These are phyloP conservation scores for Cephalotrichum gorgonifer DNA, from an alignment of 2,329 filamentous ascomycete genomes.

Conservation along the genomic window DNA sequence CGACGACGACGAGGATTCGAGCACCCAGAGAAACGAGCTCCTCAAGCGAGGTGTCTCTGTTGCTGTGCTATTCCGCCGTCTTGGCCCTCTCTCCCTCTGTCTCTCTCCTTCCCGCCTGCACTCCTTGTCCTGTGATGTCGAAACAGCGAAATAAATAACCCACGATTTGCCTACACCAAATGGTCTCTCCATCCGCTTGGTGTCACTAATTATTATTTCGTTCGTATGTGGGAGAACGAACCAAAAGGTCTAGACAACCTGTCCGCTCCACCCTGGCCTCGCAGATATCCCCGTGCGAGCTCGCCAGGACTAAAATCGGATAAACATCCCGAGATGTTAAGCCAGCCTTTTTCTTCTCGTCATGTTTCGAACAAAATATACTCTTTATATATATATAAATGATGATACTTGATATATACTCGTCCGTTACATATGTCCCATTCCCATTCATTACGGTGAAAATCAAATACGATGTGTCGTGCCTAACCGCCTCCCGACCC, in stretches of 20 bases:
- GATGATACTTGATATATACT: too few species aligned
- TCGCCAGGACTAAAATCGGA: slow-evolving; percentile 53
- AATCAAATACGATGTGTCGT: not conserved
- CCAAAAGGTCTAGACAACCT: slow-evolving; percentile 55
- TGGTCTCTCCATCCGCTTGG: slow-evolving; percentile 44
- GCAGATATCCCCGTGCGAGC: slow-evolving; percentile 31
- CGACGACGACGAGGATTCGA: too few species aligned
- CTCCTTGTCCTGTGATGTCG: too few species aligned
- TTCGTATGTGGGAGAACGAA: slow-evolving; percentile 55
- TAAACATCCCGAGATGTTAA: too few species aligned
- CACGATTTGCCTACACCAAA: slow-evolving; percentile 54
- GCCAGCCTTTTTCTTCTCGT: slow-evolving; percentile 6
- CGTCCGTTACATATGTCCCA: not conserved
- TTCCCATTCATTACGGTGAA: not conserved
- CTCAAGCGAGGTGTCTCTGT: too few species aligned
- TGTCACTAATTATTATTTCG: slow-evolving; percentile 48
- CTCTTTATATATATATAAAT: too few species aligned
- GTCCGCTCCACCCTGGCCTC: slow-evolving; percentile 56
- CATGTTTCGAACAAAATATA: too few species aligned
- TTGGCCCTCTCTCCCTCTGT: not conserved
- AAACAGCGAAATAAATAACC: slow-evolving; percentile 17
- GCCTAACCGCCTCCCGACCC: not conserved
- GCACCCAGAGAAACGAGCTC: not conserved
- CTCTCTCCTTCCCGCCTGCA: not conserved
- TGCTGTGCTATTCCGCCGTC: not conserved